phyloP scores from a whole-genome alignment of 805 yeast species.

The Kazachstania kunashirensis region DNA sequence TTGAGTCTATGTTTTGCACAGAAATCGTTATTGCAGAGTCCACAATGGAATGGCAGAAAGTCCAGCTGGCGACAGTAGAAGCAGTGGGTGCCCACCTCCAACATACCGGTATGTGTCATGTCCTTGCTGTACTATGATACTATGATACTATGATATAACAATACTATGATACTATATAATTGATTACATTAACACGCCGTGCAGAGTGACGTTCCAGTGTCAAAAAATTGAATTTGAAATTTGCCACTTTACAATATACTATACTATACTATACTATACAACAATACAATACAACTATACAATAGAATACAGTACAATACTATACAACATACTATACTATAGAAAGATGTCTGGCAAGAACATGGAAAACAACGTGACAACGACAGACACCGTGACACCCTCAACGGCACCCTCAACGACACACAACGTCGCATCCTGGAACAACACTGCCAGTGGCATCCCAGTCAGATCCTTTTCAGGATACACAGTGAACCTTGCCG shows the following conservation, averaged over 20 bases:
- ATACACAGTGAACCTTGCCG: conserved; percentile 11
- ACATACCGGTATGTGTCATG: conserved; percentile 24
- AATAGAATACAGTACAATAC: too few species aligned
- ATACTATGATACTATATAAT: too few species aligned
- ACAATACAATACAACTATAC: too few species aligned
- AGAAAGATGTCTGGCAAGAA: too few species aligned
- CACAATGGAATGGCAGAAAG: conserved; percentile 29
- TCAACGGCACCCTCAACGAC: too few species aligned
- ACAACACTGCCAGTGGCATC: conserved; percentile 9
- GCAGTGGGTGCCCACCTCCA: conserved; percentile 31
- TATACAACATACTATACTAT: too few species aligned
- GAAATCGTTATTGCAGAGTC: conserved; percentile 22
- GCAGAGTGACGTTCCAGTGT: too few species aligned
- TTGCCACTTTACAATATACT: too few species aligned
- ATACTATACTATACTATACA: too few species aligned
- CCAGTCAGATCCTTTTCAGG: conserved; percentile 22
- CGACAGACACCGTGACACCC: conserved; percentile 1
- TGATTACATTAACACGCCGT: too few species aligned
- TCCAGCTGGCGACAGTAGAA: conserved; percentile 25
- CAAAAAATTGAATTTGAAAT: too few species aligned
- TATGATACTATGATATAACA: too few species aligned
- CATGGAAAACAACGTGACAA: neutral
- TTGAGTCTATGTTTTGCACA: conserved; percentile 23
- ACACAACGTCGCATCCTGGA: conserved; percentile 20
- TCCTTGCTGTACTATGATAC: neutral